phyloP scores from a whole-genome alignment of 495 filamentous ascomycete genomes.

The Penicillium macrosclerotiorum region DNA sequence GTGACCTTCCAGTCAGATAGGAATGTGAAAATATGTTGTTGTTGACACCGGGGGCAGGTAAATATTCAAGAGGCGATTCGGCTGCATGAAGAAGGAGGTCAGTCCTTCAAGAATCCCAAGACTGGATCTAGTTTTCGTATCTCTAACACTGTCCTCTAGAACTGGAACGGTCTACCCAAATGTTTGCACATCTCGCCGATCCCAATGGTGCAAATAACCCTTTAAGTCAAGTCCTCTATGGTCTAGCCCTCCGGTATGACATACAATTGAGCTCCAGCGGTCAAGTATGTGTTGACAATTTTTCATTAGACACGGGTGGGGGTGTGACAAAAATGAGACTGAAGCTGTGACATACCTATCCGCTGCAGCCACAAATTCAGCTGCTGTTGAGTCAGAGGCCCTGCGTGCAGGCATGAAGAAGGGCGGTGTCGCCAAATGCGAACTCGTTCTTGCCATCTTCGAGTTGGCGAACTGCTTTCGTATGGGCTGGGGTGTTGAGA shows the following conservation, averaged over 20 bases:
- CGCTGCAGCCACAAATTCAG: conserved; percentile 87
- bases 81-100: conserved; percentile 81
- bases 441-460: conserved; percentile 96
- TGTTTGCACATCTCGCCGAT: conserved; percentile 88
- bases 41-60: conserved; percentile 43
- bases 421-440: conserved; percentile 92
- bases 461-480: conserved; percentile 93
- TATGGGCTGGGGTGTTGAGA: conserved; percentile 90
- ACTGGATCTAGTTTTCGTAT: no score
- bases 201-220: conserved; percentile 85
- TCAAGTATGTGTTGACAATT: no score
- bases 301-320: conserved; percentile 83
- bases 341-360: conserved; percentile 80
- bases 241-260: conserved; percentile 81
- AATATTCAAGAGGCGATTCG: conserved; percentile 96
- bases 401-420: conserved; percentile 84
- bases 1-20: not conserved
- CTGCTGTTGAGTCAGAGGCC: conserved; percentile 78
- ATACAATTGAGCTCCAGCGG: no score
- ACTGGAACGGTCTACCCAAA: conserved; percentile 70
- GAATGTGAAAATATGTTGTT: not conserved
- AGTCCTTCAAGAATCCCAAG: no score
- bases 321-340: conserved; percentile 67
- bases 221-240: conserved; percentile 93
- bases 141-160: conserved; percentile 24